Evolutionary conservation across 257 asterid genomes (phyloP), one percentile per base, ranked within the genome.

Genomic region (Solanum corneliomulleri): DNA sequence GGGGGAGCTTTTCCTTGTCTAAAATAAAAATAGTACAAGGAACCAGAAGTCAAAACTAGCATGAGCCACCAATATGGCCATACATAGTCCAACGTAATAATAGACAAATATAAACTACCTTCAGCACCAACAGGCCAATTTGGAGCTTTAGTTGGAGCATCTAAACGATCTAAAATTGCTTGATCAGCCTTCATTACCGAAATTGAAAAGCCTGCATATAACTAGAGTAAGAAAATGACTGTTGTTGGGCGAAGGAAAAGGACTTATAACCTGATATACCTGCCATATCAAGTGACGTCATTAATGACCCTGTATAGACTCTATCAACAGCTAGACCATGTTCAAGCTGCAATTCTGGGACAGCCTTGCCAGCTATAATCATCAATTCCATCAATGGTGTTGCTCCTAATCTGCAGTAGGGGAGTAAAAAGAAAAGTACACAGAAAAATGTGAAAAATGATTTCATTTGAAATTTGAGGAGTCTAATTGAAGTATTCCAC

Each of bases 271-370:
- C 35, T 27, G 45, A 71, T 89, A 49, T 87, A 94, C 99, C 98
- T 86, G 99, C 99, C 99, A 97, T 97, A 90, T 97, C 99, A 66
- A 97, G 94, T 78, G 99, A 97, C 49, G 99, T 96, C 99, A 97
- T 94, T 90, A 97, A 96, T 87, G 99, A 97, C 84, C 99, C 99
- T 39, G 99, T 95, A 89, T 97, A 96, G 58, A 97, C 99, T 91
- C 99, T 94, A 87, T 96, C 99, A 91, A 97, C 98, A 85, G 99
- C 99, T 88, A 97, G 90, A 86, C 99, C 99, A 92, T 96, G 96
- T 88, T 97, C 98, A 87, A 97, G 92, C 96, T 97, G 99, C 89
- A 97, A 92, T 87, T 89, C 88, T 56, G 99, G 99, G 82, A 93
- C 96, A 83, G 95, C 95, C 90, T 97, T 97, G 88, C 99, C 99